Conservation (phyloP, 345 rosid genomes). For the Citrus inodora region DNA sequence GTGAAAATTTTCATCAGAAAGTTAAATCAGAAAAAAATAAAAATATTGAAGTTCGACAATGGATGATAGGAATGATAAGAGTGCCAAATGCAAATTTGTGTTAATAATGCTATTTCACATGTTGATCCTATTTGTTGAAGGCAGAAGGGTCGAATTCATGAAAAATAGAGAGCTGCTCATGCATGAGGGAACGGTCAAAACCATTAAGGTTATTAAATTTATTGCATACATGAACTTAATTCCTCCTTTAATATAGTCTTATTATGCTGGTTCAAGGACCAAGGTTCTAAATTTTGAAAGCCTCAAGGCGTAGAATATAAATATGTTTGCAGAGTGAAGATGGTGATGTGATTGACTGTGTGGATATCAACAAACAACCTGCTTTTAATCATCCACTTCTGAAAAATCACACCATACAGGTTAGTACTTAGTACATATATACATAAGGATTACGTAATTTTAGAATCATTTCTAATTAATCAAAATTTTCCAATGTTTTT, state of each 20-base stretch:
- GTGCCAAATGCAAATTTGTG: background rate
- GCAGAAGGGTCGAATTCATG: background rate
- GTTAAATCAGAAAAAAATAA: background rate
- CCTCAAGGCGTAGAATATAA: background rate
- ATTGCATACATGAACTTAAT: no score
- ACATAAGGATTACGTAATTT: background rate
- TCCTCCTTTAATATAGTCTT: no score
- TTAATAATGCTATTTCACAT: background rate
- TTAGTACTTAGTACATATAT: background rate
- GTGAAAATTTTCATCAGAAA: background rate
- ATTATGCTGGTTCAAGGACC: no score
- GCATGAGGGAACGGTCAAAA: slow-evolving; percentile 2
- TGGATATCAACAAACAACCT: slow-evolving; percentile 27
- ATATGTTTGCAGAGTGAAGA: background rate
- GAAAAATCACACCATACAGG: slow-evolving; percentile 22
- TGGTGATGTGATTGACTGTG: slow-evolving; percentile 21
- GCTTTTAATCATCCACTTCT: slow-evolving; percentile 34
- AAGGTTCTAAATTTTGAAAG: background rate
- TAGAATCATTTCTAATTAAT: background rate
- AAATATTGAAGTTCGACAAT: background rate
- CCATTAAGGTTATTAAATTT: background rate
- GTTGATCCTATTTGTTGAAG: background rate
- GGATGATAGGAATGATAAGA: background rate
- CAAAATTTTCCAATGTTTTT: background rate
- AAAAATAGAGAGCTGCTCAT: background rate